Evolutionary conservation across 2,329 filamentous ascomycete species (phyloP).

Genomic region (Fusarium coffeatum): DNA sequence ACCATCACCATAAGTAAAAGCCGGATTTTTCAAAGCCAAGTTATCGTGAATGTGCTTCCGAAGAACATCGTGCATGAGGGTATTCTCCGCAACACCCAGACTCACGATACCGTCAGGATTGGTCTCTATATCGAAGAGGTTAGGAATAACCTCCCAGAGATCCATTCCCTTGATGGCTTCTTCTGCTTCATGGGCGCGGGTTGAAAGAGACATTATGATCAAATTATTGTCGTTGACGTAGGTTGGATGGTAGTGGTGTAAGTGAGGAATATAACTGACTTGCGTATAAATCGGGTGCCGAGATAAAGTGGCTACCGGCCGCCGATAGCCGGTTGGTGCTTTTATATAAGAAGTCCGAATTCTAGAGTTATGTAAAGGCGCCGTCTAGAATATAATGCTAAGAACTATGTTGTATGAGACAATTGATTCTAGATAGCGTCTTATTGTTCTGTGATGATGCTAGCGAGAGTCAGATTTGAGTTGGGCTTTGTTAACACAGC

Average conservation of each 20-base stretch:
- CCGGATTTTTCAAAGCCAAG: conserved; percentile 47
- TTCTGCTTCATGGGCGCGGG: conserved; percentile 46
- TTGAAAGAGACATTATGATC: conserved; percentile 44
- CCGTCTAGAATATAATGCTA: background rate
- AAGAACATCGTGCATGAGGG: conserved; percentile 61
- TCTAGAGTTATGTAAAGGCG: background rate
- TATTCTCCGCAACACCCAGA: conserved; percentile 65
- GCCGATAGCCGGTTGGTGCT: conserved; percentile 26
- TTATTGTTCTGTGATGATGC: background rate
- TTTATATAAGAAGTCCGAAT: background rate
- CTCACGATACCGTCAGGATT: conserved; percentile 61
- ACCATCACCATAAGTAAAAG: conserved; percentile 58
- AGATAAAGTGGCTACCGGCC: conserved; percentile 15
- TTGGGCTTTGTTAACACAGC: background rate
- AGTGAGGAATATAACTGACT: conserved; percentile 1
- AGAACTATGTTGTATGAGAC: background rate
- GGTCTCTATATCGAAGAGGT: conserved; percentile 56
- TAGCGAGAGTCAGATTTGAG: conserved; percentile 4
- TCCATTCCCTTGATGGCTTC: conserved; percentile 44
- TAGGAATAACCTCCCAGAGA: conserved; percentile 58
- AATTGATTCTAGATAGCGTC: background rate
- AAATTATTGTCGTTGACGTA: background rate
- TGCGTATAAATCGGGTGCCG: conserved; percentile 4
- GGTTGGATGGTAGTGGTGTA: background rate
- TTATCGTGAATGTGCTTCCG: conserved; percentile 56